Base-by-base conservation (phyloP, 108 stramenopile species). In the Seminavis robusta region DNA sequence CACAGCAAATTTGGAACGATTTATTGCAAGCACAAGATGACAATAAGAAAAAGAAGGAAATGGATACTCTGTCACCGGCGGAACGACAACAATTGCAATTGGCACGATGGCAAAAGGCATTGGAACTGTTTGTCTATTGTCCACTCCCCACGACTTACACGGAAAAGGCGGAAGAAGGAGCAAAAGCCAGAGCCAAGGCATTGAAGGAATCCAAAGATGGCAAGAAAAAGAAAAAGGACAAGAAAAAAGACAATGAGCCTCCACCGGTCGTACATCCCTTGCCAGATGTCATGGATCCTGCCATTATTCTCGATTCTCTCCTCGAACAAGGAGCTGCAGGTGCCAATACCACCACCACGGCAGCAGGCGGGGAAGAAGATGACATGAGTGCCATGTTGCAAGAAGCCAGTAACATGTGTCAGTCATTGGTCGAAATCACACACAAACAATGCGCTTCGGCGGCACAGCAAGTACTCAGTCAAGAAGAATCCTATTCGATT, bases 111-210 rank as follows among this genome's bases (percentile, higher is more conserved):
- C 80, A 84, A 59, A 77, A 77, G 40, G 90, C 86, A 6, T 55
- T 87, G 69, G 86, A 91, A 70, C 56, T 85, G 13, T 91, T 79
- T 67, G 83, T 91, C 3, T 74, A 79, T 56, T 76, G 72, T 40
- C 82, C 82, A 17, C 69, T 71, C 19, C 42, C 42, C 20, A 43
- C 20, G 15, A n/a, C 42, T 4, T 21, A 43, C 6, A 43, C 5
- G 42, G 42, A 5, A 36, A 8, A 8, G 32, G 30, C 32, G 27
- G n/a, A n/a, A n/a, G n/a, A n/a, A n/a, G n/a, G n/a, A n/a, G n/a
- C n/a, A n/a, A n/a, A 16, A 44, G 43, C 43, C 21, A 37, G 10
- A 11, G 43, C 43, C 16, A 44, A n/a, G 16, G 43, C 43, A 7
- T 20, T 7, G 43, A 7, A 44, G 7, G 7, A 20, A 6, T 24